Conservation (phyloP, 2,329 filamentous ascomycete species). For the Apiospora arundinis region DNA sequence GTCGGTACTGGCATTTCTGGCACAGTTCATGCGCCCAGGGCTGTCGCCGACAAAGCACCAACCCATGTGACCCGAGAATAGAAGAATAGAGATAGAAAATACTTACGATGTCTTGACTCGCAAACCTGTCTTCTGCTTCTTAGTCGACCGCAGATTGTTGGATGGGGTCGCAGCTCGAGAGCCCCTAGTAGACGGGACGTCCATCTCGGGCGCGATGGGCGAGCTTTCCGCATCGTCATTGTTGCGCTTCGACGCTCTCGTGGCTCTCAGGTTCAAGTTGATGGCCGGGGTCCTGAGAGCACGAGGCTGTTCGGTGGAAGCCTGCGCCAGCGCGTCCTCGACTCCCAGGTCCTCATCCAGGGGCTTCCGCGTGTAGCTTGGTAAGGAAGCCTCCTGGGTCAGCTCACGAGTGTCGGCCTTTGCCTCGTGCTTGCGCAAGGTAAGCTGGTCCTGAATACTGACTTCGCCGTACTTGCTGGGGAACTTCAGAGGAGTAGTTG, state of each 20-base stretch:
- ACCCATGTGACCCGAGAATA: neutral
- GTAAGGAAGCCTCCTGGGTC: slow-evolving; percentile 32
- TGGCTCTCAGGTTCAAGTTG: slow-evolving; percentile 36
- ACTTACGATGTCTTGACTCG: slow-evolving; percentile 76
- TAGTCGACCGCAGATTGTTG: slow-evolving; percentile 56
- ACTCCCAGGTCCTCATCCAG: slow-evolving; percentile 30
- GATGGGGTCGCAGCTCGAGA: slow-evolving; percentile 68
- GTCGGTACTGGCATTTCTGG: neutral
- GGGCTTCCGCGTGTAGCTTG: slow-evolving; percentile 38
- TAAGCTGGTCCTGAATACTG: slow-evolving; percentile 29
- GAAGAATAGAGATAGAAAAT: slow-evolving; percentile 29
- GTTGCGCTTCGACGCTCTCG: slow-evolving; percentile 53
- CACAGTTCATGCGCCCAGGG: slow-evolving; percentile 30
- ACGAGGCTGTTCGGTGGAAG: slow-evolving; percentile 33
- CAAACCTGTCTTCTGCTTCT: slow-evolving; percentile 66
- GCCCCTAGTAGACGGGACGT: slow-evolving; percentile 52
- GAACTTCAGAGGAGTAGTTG: slow-evolving; percentile 33
- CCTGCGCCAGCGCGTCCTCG: slow-evolving; percentile 33
- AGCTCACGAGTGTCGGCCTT: slow-evolving; percentile 33
- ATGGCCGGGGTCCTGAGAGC: slow-evolving; percentile 38
- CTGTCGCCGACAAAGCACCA: slow-evolving; percentile 30
- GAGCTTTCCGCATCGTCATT: slow-evolving; percentile 64
- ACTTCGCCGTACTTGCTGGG: slow-evolving; percentile 35
- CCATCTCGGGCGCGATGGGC: slow-evolving; percentile 55
- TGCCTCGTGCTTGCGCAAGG: slow-evolving; percentile 34